phyloP scores from a whole-genome alignment of 805 yeast genomes.

The Saccharomyces eubayanus region DNA sequence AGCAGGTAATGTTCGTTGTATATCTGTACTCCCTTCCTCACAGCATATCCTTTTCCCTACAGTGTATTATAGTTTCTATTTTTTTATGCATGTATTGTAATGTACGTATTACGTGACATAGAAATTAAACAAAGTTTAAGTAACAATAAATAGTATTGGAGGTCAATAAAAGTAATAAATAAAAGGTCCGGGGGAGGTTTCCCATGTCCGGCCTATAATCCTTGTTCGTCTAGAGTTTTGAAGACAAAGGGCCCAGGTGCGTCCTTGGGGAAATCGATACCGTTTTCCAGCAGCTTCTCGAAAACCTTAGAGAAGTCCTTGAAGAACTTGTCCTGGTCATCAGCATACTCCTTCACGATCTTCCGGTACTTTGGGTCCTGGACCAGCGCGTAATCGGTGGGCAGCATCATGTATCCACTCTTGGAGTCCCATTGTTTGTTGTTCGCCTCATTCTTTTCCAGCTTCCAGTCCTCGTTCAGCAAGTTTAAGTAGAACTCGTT shows the following conservation, averaged over 20 bases:
- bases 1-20: not conserved
- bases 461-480: constrained; percentile 45
- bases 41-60: not conserved
- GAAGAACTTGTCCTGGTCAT: constrained; percentile 53
- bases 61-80: not conserved
- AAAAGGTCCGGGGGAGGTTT: too few species aligned
- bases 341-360: constrained; percentile 62
- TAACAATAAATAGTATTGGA: not conserved
- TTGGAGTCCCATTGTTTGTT: constrained; percentile 56
- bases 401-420: constrained; percentile 75
- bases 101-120: not conserved
- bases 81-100: not conserved
- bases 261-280: constrained; percentile 53
- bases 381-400: constrained; percentile 66
- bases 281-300: constrained; percentile 66
- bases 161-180: not conserved
- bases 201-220: constrained; percentile 6
- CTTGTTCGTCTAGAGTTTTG: constrained; percentile 67
- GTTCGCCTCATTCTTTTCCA: constrained; percentile 51
- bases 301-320: constrained; percentile 59
- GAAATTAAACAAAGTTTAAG: not conserved
- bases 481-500: constrained; percentile 63
- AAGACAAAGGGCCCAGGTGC: constrained; percentile 38
- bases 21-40: not conserved
- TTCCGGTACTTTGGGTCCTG: constrained; percentile 49